Evolutionary conservation across 495 filamentous ascomycete species (phyloP).

Genomic region (Neurospora sp.): DNA sequence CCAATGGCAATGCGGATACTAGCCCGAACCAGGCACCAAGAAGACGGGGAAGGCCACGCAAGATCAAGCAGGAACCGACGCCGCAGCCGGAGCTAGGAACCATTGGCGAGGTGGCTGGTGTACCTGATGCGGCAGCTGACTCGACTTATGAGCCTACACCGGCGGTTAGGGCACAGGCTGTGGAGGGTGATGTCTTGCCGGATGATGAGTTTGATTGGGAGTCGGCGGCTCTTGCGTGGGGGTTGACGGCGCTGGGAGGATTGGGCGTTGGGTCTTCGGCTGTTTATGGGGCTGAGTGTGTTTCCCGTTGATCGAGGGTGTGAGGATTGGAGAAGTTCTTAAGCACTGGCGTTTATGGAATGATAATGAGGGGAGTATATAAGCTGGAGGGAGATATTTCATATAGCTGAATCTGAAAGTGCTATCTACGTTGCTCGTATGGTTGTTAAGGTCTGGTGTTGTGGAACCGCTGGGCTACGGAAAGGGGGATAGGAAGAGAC

Average conservation of each 20-base stretch:
- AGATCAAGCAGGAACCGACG: constrained; percentile 16
- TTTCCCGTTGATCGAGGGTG: constrained; percentile 20
- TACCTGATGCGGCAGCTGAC: constrained; percentile 4
- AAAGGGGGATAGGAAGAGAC: not conserved
- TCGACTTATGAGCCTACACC: constrained; percentile 21
- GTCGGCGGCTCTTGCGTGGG: constrained; percentile 34
- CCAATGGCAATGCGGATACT: not conserved
- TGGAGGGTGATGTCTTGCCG: constrained; percentile 23
- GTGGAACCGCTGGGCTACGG: not conserved
- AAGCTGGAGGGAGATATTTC: not conserved
- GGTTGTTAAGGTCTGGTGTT: not conserved
- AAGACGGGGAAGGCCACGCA: constrained; percentile 18
- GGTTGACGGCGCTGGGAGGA: constrained; percentile 29
- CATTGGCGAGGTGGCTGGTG: constrained; percentile 4
- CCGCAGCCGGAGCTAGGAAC: constrained; percentile 14
- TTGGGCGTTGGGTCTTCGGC: constrained; percentile 30
- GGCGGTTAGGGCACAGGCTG: constrained; percentile 8
- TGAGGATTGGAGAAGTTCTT: not conserved
- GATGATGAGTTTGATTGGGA: constrained; percentile 36
- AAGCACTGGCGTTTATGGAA: not conserved
- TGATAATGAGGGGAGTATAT: not conserved
- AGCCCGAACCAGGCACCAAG: constrained; percentile 7
- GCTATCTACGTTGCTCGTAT: not conserved
- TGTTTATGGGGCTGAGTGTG: constrained; percentile 35
- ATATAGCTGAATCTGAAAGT: not conserved